Percentiles rank a stretch among this genome's conserved stretches.
phyloP scores from a whole-genome alignment of 1,284 basidiomycete species.

The Naganishia cerealis region DNA sequence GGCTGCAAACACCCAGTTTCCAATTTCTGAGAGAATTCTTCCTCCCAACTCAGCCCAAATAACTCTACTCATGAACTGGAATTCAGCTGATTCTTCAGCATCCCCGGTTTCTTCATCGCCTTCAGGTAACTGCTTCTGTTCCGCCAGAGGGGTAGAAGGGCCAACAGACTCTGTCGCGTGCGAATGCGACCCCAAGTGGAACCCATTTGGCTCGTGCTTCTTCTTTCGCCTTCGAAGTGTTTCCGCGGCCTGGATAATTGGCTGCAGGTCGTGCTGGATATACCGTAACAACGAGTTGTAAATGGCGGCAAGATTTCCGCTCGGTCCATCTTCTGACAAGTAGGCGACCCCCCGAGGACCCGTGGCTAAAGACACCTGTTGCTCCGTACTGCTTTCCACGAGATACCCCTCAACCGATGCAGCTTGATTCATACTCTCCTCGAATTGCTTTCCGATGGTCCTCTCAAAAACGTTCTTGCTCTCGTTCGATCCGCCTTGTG shows the following conservation, averaged over 20 bases:
- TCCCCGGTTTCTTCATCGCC: background rate
- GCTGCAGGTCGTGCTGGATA: slow-evolving; percentile 11
- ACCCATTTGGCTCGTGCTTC: background rate
- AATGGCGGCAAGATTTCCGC: slow-evolving; percentile 16
- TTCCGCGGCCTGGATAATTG: slow-evolving; percentile 4
- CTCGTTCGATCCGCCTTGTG: background rate
- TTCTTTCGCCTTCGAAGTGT: slow-evolving; percentile 1
- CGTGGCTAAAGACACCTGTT: background rate
- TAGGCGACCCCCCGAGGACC: slow-evolving; percentile 1
- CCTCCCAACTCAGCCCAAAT: slow-evolving; percentile 80
- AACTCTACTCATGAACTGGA: slow-evolving; percentile 80
- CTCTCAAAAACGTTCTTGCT: slow-evolving; percentile 13
- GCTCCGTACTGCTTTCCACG: background rate
- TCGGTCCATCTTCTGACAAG: slow-evolving; percentile 10
- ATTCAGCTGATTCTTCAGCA: slow-evolving; percentile 52
- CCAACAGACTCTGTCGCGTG: slow-evolving; percentile 3
- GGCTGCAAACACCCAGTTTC: slow-evolving; percentile 78
- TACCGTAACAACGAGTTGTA: slow-evolving; percentile 26
- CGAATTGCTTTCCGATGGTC: background rate
- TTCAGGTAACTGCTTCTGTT: background rate
- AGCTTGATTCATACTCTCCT: background rate
- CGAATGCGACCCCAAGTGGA: background rate
- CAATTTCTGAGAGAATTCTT: slow-evolving; percentile 79
- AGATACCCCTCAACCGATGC: background rate
- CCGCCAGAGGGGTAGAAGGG: background rate